Evolutionary conservation across 2,329 filamentous ascomycete genomes (phyloP).

Genomic region (Penicillium expansum): DNA sequence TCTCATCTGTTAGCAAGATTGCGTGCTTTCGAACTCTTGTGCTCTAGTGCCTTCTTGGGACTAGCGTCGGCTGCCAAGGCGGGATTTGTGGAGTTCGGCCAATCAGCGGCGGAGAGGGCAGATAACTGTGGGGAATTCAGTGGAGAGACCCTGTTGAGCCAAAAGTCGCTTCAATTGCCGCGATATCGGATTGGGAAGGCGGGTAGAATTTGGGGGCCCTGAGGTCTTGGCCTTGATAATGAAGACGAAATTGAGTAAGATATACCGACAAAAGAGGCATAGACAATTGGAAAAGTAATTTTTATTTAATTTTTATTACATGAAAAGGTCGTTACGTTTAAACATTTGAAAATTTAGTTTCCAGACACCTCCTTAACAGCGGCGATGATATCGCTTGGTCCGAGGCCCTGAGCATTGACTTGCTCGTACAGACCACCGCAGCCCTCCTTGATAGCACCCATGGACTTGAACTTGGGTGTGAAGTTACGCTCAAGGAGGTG

Average conservation of each 20-base stretch:
- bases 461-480: slow-evolving; percentile 37
- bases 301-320: neutral
- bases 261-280: neutral
- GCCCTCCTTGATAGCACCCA: slow-evolving; percentile 41
- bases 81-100: neutral
- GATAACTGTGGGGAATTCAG: neutral
- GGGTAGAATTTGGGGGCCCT: neutral
- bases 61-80: neutral
- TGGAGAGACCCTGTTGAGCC: too few species aligned
- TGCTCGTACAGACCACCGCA: slow-evolving; percentile 41
- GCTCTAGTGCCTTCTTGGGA: neutral
- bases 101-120: neutral
- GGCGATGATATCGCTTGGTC: slow-evolving; percentile 34
- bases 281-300: neutral
- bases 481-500: slow-evolving; percentile 38
- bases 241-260: neutral
- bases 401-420: slow-evolving; percentile 39
- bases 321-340: slow-evolving; percentile 2
- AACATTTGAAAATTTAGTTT: slow-evolving; percentile 12
- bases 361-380: slow-evolving; percentile 29
- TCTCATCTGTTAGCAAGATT: neutral
- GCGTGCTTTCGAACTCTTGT: slow-evolving; percentile 1
- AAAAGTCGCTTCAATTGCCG: neutral
- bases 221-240: neutral
- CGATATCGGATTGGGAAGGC: neutral